Evolutionary conservation across 1,139 yeast genomes (phyloP), one percentile per base, ranked within the genome.

Genomic region (Pneumocystis sp.): DNA sequence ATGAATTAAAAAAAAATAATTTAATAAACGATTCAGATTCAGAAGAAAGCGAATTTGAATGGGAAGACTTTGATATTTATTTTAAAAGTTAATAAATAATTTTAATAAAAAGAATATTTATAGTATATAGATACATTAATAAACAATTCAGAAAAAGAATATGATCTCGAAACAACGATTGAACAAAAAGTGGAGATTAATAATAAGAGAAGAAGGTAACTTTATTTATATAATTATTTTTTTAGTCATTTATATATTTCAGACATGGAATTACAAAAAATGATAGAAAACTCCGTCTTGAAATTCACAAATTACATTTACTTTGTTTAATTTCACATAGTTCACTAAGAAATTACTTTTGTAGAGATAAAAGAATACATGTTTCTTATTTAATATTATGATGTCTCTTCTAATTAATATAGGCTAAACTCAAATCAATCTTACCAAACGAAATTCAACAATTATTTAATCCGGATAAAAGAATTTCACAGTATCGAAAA

Each of bases 261-360:
- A 69, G 72, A 60, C 70, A 76, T 34, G 74, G 76, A 65, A 74
- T 80, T 2, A 79, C 85, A 34, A 71, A 81, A 44, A 80, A 85
- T 82, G 91, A 87, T 70, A 77, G 87, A 35, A 72, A 73, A 0
- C 74, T 72, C 59, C 76, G 96, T 39, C 75, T 77, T 63, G 69
- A 74, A 0, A 75, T 84, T n/a, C 97, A 91, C 73, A 81, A 83
- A 74, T 71, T 81, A 66, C 82, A 83, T 69, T 70, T 91, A 2
- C 76, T 82, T 19, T 73, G 82, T 61, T 81, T 88, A 81, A 73
- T 87, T 42, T 74, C 80, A 3, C 95, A 87, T 73, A 95, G 89
- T 0, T 78, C 79, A 0, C 70, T 83, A 1, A 78, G 95, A 21
- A 91, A 89, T 89, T 96, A 96, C 82, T 90, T 68, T 84, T 83